These are phyloP conservation scores for Talaromyces sp. DNA, from an alignment of 2,329 filamentous ascomycete genomes.

Conservation along the genomic window DNA sequence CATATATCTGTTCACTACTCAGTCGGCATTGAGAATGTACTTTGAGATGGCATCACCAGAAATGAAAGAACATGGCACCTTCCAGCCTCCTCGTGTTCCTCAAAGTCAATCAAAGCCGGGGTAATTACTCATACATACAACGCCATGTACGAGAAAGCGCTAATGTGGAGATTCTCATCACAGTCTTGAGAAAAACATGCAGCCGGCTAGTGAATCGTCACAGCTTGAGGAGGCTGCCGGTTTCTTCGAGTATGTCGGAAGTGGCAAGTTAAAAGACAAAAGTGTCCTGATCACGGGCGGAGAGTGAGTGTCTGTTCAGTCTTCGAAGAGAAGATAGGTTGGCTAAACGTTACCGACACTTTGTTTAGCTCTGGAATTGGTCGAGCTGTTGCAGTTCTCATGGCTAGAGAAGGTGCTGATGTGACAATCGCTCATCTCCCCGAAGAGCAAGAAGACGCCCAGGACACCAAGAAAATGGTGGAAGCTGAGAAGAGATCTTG, in stretches of 20 bases:
- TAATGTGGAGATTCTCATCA: background rate
- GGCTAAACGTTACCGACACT: background rate
- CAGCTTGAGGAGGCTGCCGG: constrained; percentile 26
- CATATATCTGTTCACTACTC: background rate
- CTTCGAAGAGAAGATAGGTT: background rate
- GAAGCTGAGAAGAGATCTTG: constrained; percentile 48
- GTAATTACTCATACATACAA: constrained; percentile 15
- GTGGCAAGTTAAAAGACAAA: constrained; percentile 47
- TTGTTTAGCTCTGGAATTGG: constrained; percentile 49
- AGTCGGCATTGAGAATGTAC: background rate
- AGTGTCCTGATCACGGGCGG: constrained; percentile 54
- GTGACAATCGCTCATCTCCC: constrained; percentile 53
- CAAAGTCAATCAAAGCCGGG: constrained; percentile 27
- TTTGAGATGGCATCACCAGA: constrained; percentile 20
- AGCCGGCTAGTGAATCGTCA: constrained; percentile 30
- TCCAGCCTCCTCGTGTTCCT: constrained; percentile 20
- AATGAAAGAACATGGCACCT: constrained; percentile 22
- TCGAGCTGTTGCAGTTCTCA: constrained; percentile 50
- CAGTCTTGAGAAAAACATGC: constrained; percentile 24
- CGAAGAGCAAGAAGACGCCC: constrained; percentile 53
- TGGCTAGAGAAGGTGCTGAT: constrained; percentile 55
- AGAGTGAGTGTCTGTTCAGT: constrained; percentile 39
- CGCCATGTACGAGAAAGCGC: background rate
- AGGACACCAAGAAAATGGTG: constrained; percentile 50
- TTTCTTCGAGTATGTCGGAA: constrained; percentile 40